Evolutionary conservation across 148 eudicot species (phyloP), one percentile per base, ranked within the genome.

Genomic region (Diospyros lotus): DNA sequence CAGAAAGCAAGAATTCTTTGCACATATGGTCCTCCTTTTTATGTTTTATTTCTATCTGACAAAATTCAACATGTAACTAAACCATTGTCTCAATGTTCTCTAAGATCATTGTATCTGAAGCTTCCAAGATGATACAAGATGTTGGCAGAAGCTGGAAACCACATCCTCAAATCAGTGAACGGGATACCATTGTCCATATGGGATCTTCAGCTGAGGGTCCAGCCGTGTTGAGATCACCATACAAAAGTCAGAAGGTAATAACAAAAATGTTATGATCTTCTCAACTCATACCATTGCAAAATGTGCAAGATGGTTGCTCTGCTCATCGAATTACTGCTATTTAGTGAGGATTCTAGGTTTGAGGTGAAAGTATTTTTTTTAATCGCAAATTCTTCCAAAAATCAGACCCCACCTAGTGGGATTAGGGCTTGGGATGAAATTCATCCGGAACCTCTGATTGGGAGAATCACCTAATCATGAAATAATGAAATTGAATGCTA

Each of bases 41-140:
- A 50, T 56, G 9, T 44, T 40, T 28, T 6, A 17, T 61, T 28
- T 8, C 14, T 39, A 55, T 14, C 40, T 12, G 10, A 45, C 42
- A 61, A 9, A 61, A 44, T 38, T 63, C 1, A 50, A 17, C 46
- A 9, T 3, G 39, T 73, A 38, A 62, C 42, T 4, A 40, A 65
- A 41, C 9, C 3, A 51, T 39, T 50, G 14, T 75, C 28, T 58
- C 55, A 42, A 41, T 66, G 46, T 60, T 61, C 60, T 66, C 77
- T 28, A 28, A 91, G 98, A 87, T 84, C 63, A 85, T 93, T 48
- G 74, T 93, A 64, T 72, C 87, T 62, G 94, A 93, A 81, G 98
- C 94, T 80, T 81, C 96, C 73, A 93, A 88, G 80, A 87, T 79
- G 67, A 81, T 88, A 77, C 91, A 72, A 82, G 87, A 86, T 72